phyloP scores from a whole-genome alignment of 176 grass and related monocot species.

The Rhynchospora breviuscula region DNA sequence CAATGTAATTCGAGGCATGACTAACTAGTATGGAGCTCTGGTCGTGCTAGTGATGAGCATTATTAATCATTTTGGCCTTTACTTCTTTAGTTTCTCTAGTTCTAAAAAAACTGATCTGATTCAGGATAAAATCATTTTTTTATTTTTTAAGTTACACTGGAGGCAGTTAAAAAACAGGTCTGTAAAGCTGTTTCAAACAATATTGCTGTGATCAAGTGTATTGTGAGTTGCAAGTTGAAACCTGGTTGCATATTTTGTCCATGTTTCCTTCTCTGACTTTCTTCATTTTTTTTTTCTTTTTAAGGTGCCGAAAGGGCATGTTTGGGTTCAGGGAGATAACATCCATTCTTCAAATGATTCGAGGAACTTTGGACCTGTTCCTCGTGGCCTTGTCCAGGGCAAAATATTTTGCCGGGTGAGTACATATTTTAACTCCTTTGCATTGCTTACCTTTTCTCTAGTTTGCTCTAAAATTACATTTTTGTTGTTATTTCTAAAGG shows the following conservation, averaged over 20 bases:
- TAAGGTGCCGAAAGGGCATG: constrained; percentile 73
- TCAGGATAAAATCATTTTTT: background rate
- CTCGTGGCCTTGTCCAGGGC: constrained; percentile 68
- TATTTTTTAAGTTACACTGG: too few relatives aligned
- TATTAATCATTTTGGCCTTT: background rate
- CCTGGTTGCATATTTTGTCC: background rate
- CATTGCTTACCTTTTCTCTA: background rate
- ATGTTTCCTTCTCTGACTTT: background rate
- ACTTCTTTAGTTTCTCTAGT: background rate
- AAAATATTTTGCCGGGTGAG: constrained; percentile 58
- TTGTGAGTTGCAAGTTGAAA: background rate
- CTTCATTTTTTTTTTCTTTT: constrained; percentile 15
- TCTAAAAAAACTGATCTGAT: background rate
- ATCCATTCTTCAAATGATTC: constrained; percentile 64
- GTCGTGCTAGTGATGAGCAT: background rate
- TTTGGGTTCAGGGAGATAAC: constrained; percentile 94
- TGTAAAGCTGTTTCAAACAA: background rate
- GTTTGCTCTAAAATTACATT: background rate
- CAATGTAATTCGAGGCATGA: background rate
- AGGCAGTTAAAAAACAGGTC: background rate
- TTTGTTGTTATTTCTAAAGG: background rate
- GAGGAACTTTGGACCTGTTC: constrained; percentile 64
- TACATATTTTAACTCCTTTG: background rate
- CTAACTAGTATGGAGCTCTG: background rate
- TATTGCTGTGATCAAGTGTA: background rate